These are phyloP conservation scores for Luvunga scandens DNA, from an alignment of 345 rosid genomes.

Conservation along the genomic window DNA sequence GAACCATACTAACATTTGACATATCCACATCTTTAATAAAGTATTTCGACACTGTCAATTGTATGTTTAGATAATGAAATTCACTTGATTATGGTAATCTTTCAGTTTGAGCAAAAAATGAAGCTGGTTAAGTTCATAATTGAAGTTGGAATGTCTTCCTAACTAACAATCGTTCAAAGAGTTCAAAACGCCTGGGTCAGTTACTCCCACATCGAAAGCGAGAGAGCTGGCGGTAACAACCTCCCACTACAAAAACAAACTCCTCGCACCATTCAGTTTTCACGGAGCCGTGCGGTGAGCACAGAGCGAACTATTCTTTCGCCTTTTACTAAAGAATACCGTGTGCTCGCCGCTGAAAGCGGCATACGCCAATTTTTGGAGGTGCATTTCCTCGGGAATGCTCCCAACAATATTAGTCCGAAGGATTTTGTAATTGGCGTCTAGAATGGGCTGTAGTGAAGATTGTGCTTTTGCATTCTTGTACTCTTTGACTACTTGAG, in stretches of 20 bases:
- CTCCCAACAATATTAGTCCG: background rate
- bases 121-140: background rate
- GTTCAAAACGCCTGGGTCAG: too few species aligned
- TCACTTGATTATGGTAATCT: background rate
- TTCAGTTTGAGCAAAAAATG: background rate
- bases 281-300: constrained; percentile 29
- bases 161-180: too few species aligned
- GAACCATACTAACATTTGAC: too few species aligned
- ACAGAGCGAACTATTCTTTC: constrained; percentile 50
- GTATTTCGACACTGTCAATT: too few species aligned
- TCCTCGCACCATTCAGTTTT: fast-evolving
- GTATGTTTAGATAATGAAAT: background rate
- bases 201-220: background rate
- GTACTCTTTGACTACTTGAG: too few species aligned
- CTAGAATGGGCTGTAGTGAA: too few species aligned
- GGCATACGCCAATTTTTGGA: background rate
- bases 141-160: too few species aligned
- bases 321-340: constrained; percentile 58
- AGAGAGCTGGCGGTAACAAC: too few species aligned
- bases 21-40: too few species aligned
- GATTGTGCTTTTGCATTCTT: too few species aligned
- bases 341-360: constrained; percentile 17
- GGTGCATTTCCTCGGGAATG: background rate
- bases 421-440: too few species aligned
- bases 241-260: background rate